Evolutionary conservation across 2,329 filamentous ascomycete species (phyloP).

Genomic region (Stylonectria norvegica): DNA sequence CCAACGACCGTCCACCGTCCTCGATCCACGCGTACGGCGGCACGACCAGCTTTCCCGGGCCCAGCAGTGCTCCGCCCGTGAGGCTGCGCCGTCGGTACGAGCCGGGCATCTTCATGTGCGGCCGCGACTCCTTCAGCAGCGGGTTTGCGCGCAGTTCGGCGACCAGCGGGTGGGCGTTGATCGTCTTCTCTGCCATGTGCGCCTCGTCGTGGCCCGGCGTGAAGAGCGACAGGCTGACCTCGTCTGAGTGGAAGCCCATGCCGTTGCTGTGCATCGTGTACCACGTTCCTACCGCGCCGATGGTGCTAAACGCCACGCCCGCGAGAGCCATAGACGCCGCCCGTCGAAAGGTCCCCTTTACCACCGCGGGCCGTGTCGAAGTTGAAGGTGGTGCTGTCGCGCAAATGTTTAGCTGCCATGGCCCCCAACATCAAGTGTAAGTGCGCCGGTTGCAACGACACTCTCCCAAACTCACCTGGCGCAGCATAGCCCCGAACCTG

Average conservation of each 20-base stretch:
- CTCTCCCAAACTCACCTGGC: conserved; percentile 26
- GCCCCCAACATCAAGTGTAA: not conserved
- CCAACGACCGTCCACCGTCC: conserved; percentile 62
- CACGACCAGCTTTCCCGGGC: conserved; percentile 71
- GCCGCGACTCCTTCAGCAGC: conserved; percentile 71
- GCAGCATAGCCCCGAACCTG: conserved; percentile 27
- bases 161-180: conserved; percentile 73
- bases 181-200: conserved; percentile 64
- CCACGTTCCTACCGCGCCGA: conserved; percentile 36
- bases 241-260: conserved; percentile 52
- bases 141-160: conserved; percentile 63
- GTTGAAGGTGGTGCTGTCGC: no score
- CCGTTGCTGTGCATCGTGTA: conserved; percentile 33
- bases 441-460: not conserved
- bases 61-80: conserved; percentile 75
- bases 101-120: conserved; percentile 80
- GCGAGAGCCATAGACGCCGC: conserved; percentile 26
- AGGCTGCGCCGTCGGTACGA: conserved; percentile 69
- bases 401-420: no score
- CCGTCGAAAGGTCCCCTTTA: conserved; percentile 14
- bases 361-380: no score
- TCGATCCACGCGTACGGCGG: conserved; percentile 78
- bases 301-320: conserved; percentile 29
- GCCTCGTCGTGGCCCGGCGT: conserved; percentile 51
- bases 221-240: conserved; percentile 69